Base-by-base conservation (phyloP, 148 eudicot genomes). In the Arbutus unedo region DNA sequence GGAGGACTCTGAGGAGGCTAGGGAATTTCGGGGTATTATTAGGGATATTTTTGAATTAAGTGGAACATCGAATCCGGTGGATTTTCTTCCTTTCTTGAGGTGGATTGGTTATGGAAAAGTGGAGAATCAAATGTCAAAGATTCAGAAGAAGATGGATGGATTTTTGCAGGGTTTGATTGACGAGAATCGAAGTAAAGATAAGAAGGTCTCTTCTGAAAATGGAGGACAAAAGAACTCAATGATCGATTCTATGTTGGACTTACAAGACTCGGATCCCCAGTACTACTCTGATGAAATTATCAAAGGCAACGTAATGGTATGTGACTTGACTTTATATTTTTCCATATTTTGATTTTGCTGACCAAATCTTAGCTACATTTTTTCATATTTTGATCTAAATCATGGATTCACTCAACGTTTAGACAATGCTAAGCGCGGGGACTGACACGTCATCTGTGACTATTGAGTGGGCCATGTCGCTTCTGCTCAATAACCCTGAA, bases 221-320 rank as follows among this genome's bases (percentile, higher is more conserved):
- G 54, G 45, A 72, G 41, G 49, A 10, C 55, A 57, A 44, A 80
- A 21, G 0, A 71, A 76, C 60, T 78, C 85, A 3, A 45, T 86
- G 82, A 82, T 88, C 70, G 78, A 85, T 5, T 53, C 45, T 60
- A 60, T 90, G 86, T 75, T 90, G 1, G 25, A 45, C 3, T 74
- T 88, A 80, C 90, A 90, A 38, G 78, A 86, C 15, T 48, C 49
- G 0, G 87, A 90, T 14, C 89, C 89, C 14, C 75, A 75, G 0
- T 75, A 71, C 18, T 88, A 84, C 73, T 73, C 89, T 0, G 82
- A 90, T 54, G 71, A 86, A 15, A 51, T 85, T 19, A 85, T 90
- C 89, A 90, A 90, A 49, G 90, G 92, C 8, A 68, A 71, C 3
- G 59, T 90, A 47, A 41, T 66, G 90, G 92, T 90, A 81, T 18